These are phyloP conservation scores for Psilocybe tampanensis DNA, from an alignment of 768 basidiomycete genomes.

Conservation along the genomic window DNA sequence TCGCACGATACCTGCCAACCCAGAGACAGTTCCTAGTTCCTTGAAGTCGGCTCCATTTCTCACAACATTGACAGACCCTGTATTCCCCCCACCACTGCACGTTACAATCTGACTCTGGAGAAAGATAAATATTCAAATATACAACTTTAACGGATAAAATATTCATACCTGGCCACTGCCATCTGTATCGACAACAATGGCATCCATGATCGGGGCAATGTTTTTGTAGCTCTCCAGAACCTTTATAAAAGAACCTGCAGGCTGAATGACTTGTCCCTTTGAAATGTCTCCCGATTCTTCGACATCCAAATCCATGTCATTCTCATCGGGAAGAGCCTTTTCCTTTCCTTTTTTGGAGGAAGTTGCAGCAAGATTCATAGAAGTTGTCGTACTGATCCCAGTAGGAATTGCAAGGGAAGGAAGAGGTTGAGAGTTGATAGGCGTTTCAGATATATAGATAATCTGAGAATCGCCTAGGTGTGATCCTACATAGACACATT, in stretches of 20 bases:
- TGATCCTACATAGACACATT: slow-evolving; percentile 78
- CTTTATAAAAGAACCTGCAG: slow-evolving; percentile 57
- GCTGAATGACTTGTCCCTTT: slow-evolving; percentile 51
- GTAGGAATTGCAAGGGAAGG: slow-evolving; percentile 56
- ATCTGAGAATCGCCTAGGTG: slow-evolving; percentile 83
- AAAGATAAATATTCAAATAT: not conserved
- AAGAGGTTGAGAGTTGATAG: slow-evolving; percentile 39
- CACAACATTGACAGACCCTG: slow-evolving; percentile 76
- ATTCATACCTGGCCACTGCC: slow-evolving; percentile 62
- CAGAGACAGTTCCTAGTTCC: slow-evolving; percentile 59
- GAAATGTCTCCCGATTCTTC: slow-evolving; percentile 22
- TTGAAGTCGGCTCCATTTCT: slow-evolving; percentile 83
- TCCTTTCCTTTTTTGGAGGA: slow-evolving; percentile 36
- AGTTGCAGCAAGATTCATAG: slow-evolving; percentile 31
- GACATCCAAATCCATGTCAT: slow-evolving; percentile 36
- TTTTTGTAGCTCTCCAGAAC: slow-evolving; percentile 71
- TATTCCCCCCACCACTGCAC: slow-evolving; percentile 79
- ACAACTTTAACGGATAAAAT: slow-evolving; percentile 13
- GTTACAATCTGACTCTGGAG: slow-evolving; percentile 78
- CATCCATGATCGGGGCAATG: slow-evolving; percentile 84
- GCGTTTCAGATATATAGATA: slow-evolving; percentile 54
- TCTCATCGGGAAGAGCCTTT: slow-evolving; percentile 36
- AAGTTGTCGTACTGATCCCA: slow-evolving; percentile 44
- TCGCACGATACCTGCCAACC: slow-evolving; percentile 54
- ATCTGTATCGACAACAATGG: slow-evolving; percentile 73